Base-by-base conservation (phyloP, 2,329 filamentous ascomycete genomes). In the Nigrograna mackinnonii region DNA sequence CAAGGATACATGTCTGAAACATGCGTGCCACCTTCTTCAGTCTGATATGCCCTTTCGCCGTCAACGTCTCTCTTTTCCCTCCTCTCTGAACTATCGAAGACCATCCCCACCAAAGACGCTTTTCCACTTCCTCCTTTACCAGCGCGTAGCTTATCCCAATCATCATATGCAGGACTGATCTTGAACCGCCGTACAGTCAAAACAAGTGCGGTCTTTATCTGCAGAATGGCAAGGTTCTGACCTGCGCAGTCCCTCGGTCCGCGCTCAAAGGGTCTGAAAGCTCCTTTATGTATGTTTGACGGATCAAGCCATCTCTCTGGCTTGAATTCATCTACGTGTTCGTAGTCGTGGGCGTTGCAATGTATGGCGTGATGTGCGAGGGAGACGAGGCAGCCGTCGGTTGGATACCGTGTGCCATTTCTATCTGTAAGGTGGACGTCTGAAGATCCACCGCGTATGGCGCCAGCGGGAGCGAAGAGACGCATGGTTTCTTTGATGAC, bases 241-340 rank as follows among this genome's bases (percentile, higher is more conserved):
- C 70, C 69, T 11, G 67, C 50, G 39, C 70, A 73, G 5, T 54
- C 55, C 4, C 69, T 46, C 3, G 55, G 55, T 1, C 70, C 70
- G 5, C 57, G 46, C 33, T 70, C 64, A 43, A 73, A 73, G 0
- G 68, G 58, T 21, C 62, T 48, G 48, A 50, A 69, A 9, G 51
- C 48, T 7, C 36, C 36, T 21, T 47, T 46, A 26, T 24, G 5
- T 1, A 44, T 46, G 26, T 52, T 28, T 3, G 20, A 39, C 18
- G 34, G 13, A 4, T 34, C 38, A 2, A 53, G 22, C 31, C 38
- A 58, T 6, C 55, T 40, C 24, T 58, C 55, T 6, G 55, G 55
- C 12, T 44, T 22, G 35, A 54, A 58, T 2, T 22, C 20, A 11
- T 51, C 31, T 5, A 47, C 36, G n/a, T 52, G 31, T 6, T 28